Evolutionary conservation across 78 protist species (phyloP).

Genomic region (Protostelium mycophagum): DNA sequence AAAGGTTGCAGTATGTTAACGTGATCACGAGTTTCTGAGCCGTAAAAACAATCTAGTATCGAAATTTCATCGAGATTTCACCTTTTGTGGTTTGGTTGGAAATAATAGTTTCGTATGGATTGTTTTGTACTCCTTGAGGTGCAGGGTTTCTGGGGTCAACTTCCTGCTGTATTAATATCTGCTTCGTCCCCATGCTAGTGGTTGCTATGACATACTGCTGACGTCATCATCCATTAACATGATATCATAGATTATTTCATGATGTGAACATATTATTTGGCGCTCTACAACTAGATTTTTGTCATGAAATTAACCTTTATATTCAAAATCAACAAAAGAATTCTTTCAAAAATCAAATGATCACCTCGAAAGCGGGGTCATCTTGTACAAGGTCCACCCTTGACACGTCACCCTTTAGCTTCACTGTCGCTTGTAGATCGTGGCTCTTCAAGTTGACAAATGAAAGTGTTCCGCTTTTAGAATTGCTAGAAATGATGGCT

Average conservation of each 20-base stretch:
- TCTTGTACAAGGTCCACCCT: neutral
- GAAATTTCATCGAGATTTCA: neutral
- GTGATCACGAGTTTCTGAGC: too few relatives aligned
- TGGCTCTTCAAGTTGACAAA: neutral
- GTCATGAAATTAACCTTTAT: too few relatives aligned
- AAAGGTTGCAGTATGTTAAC: too few relatives aligned
- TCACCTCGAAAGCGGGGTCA: neutral
- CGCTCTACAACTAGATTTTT: too few relatives aligned
- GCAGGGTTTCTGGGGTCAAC: neutral
- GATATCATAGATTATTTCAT: too few relatives aligned
- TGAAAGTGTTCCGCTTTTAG: neutral
- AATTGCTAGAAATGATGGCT: neutral
- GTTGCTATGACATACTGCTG: neutral
- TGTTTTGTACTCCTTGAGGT: neutral
- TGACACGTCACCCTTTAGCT: neutral
- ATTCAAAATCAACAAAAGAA: too few relatives aligned
- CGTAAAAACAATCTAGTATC: too few relatives aligned
- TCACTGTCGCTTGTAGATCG: neutral
- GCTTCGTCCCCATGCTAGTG: neutral
- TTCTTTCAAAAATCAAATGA: too few relatives aligned
- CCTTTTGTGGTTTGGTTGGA: neutral
- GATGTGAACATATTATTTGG: too few relatives aligned
- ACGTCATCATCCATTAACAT: neutral
- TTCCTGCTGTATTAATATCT: neutral
- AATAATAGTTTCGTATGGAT: neutral